Evolutionary conservation across 768 basidiomycete genomes (phyloP), one percentile per base, ranked within the genome.

Genomic region (Pilatotrama ljubarskyi): DNA sequence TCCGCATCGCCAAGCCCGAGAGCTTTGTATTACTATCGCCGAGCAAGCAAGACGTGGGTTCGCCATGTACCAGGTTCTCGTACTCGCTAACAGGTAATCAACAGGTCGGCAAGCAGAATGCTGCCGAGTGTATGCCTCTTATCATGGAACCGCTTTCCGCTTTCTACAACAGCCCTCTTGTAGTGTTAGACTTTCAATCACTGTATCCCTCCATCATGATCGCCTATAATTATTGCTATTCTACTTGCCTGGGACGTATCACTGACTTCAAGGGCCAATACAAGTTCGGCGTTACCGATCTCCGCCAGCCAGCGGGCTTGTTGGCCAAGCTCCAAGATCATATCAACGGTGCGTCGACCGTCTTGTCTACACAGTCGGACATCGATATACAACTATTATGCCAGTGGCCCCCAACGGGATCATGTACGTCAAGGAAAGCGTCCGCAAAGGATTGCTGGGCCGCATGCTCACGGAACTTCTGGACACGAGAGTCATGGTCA

Each of bases 151-250:
- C 96, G 0, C 76, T 86, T 40, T 96, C 95, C 0, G 91, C 90
- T 2, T 96, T 94, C 69, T 99, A 98, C 73, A 90, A 86, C 41
- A 90, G 90, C 65, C 97, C 97, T 4, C 79, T 99, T 13, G 77
- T 98, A 36, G 95, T 99, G 0, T 79, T 99, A 55, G 97, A 99
- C 72, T 99, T 98, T 71, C 93, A 97, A 67, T 94, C 91, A 2
- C 80, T 99, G 24, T 99, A 99, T 71, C 97, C 97, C 0, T 97
- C 95, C 0, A 79, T 98, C 60, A 98, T 98, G 96, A 96, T 98
- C 66, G 96, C 95, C 6, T 95, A 99, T 76, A 98, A 98, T 72
- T 94, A 94, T 72, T 94, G 92, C 69, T 95, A 94, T 71, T 98
- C 95, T 25, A 99, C 97, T 2, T 98, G 95, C 72, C 80, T 99